Evolutionary conservation across 805 yeast genomes (phyloP).

Genomic region (Priceomyces castillae): DNA sequence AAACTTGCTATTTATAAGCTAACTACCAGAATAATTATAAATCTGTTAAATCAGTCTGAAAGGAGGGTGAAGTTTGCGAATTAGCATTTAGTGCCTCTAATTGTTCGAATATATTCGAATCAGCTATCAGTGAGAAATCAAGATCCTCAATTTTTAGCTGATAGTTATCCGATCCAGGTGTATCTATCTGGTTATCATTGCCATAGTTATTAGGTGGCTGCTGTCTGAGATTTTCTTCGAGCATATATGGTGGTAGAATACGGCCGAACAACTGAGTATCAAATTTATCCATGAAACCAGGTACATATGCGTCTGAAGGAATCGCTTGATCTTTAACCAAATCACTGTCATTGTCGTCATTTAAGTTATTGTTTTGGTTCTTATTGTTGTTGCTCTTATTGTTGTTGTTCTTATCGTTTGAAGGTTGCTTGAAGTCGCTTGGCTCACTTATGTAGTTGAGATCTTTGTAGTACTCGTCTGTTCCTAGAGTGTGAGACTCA

Average conservation of each 20-base stretch:
- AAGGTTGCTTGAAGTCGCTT: background rate
- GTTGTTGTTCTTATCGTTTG: background rate
- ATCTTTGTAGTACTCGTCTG: conserved; percentile 1
- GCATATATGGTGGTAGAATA: conserved; percentile 82
- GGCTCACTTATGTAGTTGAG: background rate
- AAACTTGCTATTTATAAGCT: too few species aligned
- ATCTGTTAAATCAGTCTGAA: background rate
- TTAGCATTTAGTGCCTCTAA: background rate
- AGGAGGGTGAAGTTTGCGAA: background rate
- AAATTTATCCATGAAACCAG: conserved; percentile 81
- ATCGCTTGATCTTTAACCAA: background rate
- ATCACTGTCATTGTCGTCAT: background rate
- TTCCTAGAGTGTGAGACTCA: background rate
- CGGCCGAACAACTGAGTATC: conserved; percentile 85
- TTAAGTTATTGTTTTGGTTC: background rate
- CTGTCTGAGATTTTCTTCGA: conserved; percentile 28
- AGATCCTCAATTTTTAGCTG: conserved; percentile 20
- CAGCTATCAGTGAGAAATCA: conserved; percentile 18
- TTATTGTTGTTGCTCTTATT: conserved; percentile 1
- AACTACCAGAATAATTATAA: too few species aligned
- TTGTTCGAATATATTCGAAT: conserved; percentile 17
- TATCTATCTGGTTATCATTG: conserved; percentile 5
- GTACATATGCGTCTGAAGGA: conserved; percentile 48
- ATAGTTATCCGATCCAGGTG: conserved; percentile 8
- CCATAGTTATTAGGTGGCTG: background rate